phyloP scores from a whole-genome alignment of 495 filamentous ascomycete species.

The Aspergillus mulundensis region DNA sequence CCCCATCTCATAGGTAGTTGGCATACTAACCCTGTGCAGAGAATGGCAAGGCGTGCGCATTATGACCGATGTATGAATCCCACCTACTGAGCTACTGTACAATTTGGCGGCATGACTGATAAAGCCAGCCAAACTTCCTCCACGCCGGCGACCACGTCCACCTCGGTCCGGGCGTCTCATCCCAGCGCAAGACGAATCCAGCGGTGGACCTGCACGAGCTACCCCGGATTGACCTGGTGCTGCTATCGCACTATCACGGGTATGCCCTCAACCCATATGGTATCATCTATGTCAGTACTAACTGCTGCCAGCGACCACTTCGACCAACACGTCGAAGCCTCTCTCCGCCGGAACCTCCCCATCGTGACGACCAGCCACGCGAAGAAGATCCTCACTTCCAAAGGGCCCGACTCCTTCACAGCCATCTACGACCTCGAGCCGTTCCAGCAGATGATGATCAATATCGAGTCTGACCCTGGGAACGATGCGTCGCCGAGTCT shows the following conservation, averaged over 20 bases:
- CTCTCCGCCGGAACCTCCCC: constrained; percentile 52
- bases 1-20: neutral
- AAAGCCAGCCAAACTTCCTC: constrained; percentile 57
- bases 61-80: constrained; percentile 61
- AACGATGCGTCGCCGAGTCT: constrained; percentile 21
- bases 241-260: constrained; percentile 65
- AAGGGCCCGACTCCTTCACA: constrained; percentile 48
- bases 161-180: constrained; percentile 58
- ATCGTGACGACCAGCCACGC: constrained; percentile 68
- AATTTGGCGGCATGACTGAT: too few relatives aligned
- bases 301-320: constrained; percentile 54
- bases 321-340: constrained; percentile 56
- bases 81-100: too few relatives aligned
- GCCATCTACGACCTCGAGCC: constrained; percentile 50
- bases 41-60: constrained; percentile 60
- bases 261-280: constrained; percentile 9
- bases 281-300: too few relatives aligned
- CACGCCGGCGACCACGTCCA: constrained; percentile 67
- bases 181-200: constrained; percentile 51
- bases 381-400: constrained; percentile 43
- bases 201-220: constrained; percentile 58
- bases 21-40: constrained; percentile 14
- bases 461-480: constrained; percentile 26
- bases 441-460: constrained; percentile 51
- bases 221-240: constrained; percentile 55